Base-by-base conservation (phyloP, 768 basidiomycete genomes). In the Psilocybe sp. region DNA sequence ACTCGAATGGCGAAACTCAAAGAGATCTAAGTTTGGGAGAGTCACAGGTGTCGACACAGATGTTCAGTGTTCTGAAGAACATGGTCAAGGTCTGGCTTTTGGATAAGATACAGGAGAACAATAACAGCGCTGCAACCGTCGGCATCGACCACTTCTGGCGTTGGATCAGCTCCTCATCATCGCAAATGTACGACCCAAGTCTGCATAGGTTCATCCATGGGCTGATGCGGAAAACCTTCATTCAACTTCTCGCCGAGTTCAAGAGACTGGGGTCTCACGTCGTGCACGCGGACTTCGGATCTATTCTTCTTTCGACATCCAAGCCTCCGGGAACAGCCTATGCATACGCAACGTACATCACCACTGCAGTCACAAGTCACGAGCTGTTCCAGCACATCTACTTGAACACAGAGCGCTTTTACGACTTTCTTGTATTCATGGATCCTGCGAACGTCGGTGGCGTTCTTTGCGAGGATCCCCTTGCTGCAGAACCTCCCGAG, bases 161-260 rank as follows among this genome's bases (percentile, higher is more conserved):
- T 38, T 99, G 97, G 97, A 80, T 97, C 56, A 89, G 85, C 64
- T 92, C 92, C 2, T 83, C 80, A 39, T 77, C 84, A 5, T 89
- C 94, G 14, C 79, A 85, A 50, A 82, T 98, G 74, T 95, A 92
- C 64, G 97, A 99, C 62, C 85, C 93, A 1, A 87, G 91, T 51
- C 77, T 99, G 5, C 93, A 98, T 62, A 84, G 89, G 0, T 99
- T 99, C 67, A 73, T 98, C 8, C 88, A 95, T 58, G 90, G 93
- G 12, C 79, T 98, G 41, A 99, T 99, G 97, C 84, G 91, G 52
- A 98, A 99, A 73, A 94, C 91, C 0, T 98, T 98, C 71, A 89
- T 97, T 49, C 97, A 98, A 68, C 77, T 99, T 55, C 78, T 98
- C 16, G 95, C 96, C 12, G 97, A 99, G 66, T 95, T 98, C 73